These are phyloP conservation scores for Umbilicaria muhlenbergii DNA, from an alignment of 495 filamentous ascomycete species.

Conservation along the genomic window DNA sequence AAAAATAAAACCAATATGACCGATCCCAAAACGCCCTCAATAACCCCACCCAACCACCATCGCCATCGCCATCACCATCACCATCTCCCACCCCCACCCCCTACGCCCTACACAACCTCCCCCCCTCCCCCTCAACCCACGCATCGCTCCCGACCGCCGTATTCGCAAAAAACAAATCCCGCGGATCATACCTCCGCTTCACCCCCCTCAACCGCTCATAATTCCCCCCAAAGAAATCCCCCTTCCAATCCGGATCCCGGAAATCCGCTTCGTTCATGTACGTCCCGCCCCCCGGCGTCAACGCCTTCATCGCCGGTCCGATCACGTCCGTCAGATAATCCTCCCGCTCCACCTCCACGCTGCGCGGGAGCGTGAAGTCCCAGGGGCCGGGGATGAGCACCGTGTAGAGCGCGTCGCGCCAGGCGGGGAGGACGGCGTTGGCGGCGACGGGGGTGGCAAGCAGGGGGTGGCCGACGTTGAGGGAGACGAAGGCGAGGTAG, in stretches of 20 bases:
- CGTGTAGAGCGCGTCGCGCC: conserved; percentile 1
- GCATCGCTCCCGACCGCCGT: conserved; percentile 38
- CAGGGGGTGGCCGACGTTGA: conserved; percentile 1
- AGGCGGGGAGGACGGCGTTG: conserved; percentile 11
- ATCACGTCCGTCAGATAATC: conserved; percentile 2
- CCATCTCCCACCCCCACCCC: conserved; percentile 37
- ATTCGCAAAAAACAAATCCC: conserved; percentile 35
- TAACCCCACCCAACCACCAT: no score
- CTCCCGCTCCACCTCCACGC: background rate
- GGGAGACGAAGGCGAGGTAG: background rate
- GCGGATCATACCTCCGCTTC: conserved; percentile 40
- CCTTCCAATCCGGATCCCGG: conserved; percentile 46
- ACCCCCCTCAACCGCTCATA: conserved; percentile 33
- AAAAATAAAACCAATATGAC: no score
- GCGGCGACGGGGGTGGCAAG: background rate
- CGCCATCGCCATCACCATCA: no score
- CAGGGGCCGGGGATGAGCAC: background rate
- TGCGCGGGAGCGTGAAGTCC: background rate
- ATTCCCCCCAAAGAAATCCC: conserved; percentile 43
- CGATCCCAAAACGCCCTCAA: no score
- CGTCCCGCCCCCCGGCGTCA: conserved; percentile 23
- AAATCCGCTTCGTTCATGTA: conserved; percentile 39
- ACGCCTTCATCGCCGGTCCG: conserved; percentile 9
- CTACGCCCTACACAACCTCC: conserved; percentile 32
- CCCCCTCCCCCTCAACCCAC: conserved; percentile 27